Percentiles rank a stretch among this genome's conserved stretches.
Evolutionary conservation across 306 rosid species (phyloP).

Genomic region (Hylodesmum podocarpum): DNA sequence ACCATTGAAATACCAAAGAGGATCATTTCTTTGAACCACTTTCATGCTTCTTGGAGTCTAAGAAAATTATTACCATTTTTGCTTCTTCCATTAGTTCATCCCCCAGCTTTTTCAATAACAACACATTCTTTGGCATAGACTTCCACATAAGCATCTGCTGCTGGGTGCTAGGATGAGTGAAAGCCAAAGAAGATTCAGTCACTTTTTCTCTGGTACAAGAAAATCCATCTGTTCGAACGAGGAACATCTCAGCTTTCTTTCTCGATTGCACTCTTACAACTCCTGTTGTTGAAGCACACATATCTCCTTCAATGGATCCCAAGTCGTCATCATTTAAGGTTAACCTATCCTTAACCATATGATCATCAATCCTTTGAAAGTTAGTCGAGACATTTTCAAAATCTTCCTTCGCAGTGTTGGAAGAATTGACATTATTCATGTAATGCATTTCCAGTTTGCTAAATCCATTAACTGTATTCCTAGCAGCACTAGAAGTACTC

Average conservation of each 20-base stretch:
- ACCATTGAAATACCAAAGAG: conserved; percentile 1
- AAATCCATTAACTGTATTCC: conserved; percentile 43
- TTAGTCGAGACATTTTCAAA: conserved; percentile 36
- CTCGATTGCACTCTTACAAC: conserved; percentile 98
- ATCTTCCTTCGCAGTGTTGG: conserved; percentile 31
- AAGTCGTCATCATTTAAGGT: conserved; percentile 51
- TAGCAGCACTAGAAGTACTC: conserved; percentile 43
- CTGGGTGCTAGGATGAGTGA: conserved; percentile 95
- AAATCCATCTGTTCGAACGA: conserved; percentile 96
- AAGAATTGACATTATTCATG: conserved; percentile 22
- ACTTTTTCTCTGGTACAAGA: conserved; percentile 97
- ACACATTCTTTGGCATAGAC: conserved; percentile 84
- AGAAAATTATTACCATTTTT: conserved; percentile 64
- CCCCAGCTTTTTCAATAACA: conserved; percentile 89
- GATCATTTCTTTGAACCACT: background rate
- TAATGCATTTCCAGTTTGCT: conserved; percentile 38
- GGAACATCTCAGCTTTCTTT: conserved; percentile 98
- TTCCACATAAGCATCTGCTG: conserved; percentile 99
- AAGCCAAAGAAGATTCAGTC: conserved; percentile 96
- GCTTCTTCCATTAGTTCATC: conserved; percentile 95
- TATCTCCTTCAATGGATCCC: conserved; percentile 65
- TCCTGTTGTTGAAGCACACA: conserved; percentile 98
- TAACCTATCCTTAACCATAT: conserved; percentile 40
- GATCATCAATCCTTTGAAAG: conserved; percentile 37
- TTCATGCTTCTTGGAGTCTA: background rate